These are phyloP conservation scores for Colletotrichum siamense DNA, from an alignment of 2,329 filamentous ascomycete genomes.

Conservation along the genomic window DNA sequence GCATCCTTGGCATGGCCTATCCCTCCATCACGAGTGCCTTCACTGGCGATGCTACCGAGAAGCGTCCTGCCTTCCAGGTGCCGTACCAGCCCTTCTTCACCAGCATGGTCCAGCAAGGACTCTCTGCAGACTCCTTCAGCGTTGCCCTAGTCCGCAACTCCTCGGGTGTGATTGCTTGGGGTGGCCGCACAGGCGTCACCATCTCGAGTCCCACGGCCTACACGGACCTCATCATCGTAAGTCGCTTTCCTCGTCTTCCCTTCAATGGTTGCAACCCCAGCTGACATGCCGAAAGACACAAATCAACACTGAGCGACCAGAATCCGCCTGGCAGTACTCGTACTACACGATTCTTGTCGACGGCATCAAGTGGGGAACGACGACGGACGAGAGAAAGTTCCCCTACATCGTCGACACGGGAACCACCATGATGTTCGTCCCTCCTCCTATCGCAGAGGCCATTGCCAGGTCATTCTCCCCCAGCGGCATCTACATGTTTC, in stretches of 20 bases:
- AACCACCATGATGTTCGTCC: conserved; percentile 56
- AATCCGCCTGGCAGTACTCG: conserved; percentile 50
- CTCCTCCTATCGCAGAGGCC: conserved; percentile 53
- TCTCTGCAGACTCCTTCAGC: conserved; percentile 51
- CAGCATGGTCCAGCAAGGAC: conserved; percentile 51
- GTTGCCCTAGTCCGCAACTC: conserved; percentile 54
- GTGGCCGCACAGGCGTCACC: conserved; percentile 43
- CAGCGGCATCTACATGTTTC: conserved; percentile 49
- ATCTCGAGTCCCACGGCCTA: conserved; percentile 35
- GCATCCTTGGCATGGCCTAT: conserved; percentile 57
- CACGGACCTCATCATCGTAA: conserved; percentile 52
- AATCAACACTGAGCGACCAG: conserved; percentile 38
- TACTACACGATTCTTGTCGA: conserved; percentile 60
- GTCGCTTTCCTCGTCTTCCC: conserved; percentile 22
- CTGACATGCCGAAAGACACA: conserved; percentile 42
- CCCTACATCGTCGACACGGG: conserved; percentile 59
- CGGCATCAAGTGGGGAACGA: conserved; percentile 49
- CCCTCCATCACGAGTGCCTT: conserved; percentile 55
- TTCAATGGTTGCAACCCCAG: neutral
- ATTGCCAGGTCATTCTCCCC: conserved; percentile 54
- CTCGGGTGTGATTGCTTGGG: conserved; percentile 52
- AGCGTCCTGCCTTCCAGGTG: conserved; percentile 40
- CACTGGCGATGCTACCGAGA: conserved; percentile 42
- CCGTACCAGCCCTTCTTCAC: conserved; percentile 55
- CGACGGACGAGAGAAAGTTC: conserved; percentile 45